Evolutionary conservation across 1,284 basidiomycete species (phyloP), one percentile per base, ranked within the genome.

Genomic region (Jaminaea rosea): DNA sequence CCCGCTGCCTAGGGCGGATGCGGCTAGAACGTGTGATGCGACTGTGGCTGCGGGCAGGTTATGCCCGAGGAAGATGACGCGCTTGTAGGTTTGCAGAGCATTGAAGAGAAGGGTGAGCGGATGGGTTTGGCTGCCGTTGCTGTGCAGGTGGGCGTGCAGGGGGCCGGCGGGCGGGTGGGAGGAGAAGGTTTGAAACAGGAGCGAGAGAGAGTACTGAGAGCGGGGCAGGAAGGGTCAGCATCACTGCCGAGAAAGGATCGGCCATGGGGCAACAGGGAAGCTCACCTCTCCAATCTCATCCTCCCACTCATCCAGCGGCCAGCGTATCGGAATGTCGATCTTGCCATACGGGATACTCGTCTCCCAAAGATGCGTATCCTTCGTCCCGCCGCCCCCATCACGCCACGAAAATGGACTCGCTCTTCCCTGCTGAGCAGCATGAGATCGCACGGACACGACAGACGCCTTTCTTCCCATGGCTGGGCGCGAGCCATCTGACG

Each of bases 221-320:
- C n/a, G n/a, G 29, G 39, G 17, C 17, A 23, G 24, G 4, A 4
- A 42, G 39, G n/a, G n/a, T n/a, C n/a, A n/a, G n/a, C n/a, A n/a
- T n/a, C n/a, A n/a, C n/a, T n/a, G n/a, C n/a, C n/a, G n/a, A n/a
- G n/a, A n/a, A n/a, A n/a, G n/a, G n/a, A n/a, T n/a, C n/a, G n/a
- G n/a, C n/a, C n/a, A n/a, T n/a, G n/a, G n/a, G n/a, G n/a, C n/a
- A n/a, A n/a, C n/a, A n/a, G n/a, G 26, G 13, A 26, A 58, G 79
- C 85, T 74, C 69, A 92, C 90, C 74, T 96, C 92, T 50, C 92
- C 92, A 50, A 98, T 88, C 79, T 98, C 92, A 72, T 93, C 88
- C 0, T 86, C 58, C 27, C 71, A 72, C 4, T 55, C 53, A 39
- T 58, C 57, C 13, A 68, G 53, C 4, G 70, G 70, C 10, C 71